Conservation (phyloP, 2,329 filamentous ascomycete species). For the Sphaerulina musiva region DNA sequence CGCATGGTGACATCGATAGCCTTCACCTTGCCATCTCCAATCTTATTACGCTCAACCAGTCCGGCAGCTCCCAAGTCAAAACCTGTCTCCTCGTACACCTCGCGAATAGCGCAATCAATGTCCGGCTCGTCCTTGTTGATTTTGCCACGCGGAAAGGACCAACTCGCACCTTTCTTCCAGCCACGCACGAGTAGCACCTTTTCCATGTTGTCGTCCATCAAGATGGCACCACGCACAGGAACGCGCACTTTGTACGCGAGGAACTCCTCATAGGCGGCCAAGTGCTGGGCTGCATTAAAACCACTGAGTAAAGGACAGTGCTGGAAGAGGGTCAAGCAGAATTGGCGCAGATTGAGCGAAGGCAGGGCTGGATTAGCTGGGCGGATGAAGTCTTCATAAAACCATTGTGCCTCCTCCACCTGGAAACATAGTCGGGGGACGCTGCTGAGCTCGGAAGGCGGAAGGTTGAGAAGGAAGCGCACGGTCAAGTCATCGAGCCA, state of each 20-base stretch:
- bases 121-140: constrained; percentile 97
- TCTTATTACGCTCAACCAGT: constrained; percentile 59
- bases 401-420: constrained; percentile 99
- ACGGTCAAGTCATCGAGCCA: constrained; percentile 98
- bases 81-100: constrained; percentile 95
- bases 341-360: constrained; percentile 74
- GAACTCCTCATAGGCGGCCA: constrained; percentile 83
- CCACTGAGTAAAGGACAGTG: constrained; percentile 83
- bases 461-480: constrained; percentile 96
- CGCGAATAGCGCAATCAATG: constrained; percentile 83
- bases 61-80: constrained; percentile 72
- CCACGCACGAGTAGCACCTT: constrained; percentile 88
- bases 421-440: constrained; percentile 96
- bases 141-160: constrained; percentile 95
- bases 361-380: constrained; percentile 70
- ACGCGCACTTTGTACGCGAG: constrained; percentile 90
- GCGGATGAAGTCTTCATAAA: constrained; percentile 98
- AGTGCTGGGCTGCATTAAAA: constrained; percentile 71
- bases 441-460: constrained; percentile 79
- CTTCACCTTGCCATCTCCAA: constrained; percentile 56
- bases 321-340: constrained; percentile 85
- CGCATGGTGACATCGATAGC: constrained; percentile 83
- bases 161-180: constrained; percentile 93
- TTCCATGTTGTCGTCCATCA: constrained; percentile 93
- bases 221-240: constrained; percentile 86